These are phyloP conservation scores for Akanthomyces uredinophilus DNA, from an alignment of 2,329 filamentous ascomycete genomes.

Conservation along the genomic window DNA sequence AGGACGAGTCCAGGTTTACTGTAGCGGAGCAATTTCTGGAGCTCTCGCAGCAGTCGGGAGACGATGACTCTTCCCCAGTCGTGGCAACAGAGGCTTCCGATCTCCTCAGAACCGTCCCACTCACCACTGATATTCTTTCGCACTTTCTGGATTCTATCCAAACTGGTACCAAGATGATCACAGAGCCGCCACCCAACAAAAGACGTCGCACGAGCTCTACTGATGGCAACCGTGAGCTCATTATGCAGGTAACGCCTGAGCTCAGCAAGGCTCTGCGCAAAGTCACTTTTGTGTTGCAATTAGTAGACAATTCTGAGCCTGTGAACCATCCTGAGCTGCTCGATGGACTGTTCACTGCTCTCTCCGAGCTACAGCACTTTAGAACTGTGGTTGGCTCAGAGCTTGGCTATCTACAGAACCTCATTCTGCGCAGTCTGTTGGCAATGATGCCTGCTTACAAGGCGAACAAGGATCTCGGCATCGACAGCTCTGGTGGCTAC, in stretches of 20 bases:
- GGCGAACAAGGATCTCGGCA: constrained; percentile 52
- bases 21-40: constrained; percentile 60
- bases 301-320: constrained; percentile 76
- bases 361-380: constrained; percentile 84
- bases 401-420: constrained; percentile 81
- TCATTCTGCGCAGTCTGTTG: constrained; percentile 76
- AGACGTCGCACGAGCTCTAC: constrained; percentile 72
- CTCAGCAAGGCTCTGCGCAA: constrained; percentile 65
- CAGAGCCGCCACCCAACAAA: constrained; percentile 69
- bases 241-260: constrained; percentile 58
- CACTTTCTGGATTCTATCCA: constrained; percentile 71
- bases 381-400: constrained; percentile 77
- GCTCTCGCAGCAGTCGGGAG: constrained; percentile 44
- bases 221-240: constrained; percentile 56
- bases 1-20: constrained; percentile 53
- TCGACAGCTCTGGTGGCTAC: constrained; percentile 75
- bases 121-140: constrained; percentile 67
- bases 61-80: constrained; percentile 30
- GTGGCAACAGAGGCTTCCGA: constrained; percentile 61
- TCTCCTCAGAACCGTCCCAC: constrained; percentile 65
- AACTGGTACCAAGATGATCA: constrained; percentile 65
- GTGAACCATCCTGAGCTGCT: constrained; percentile 72
- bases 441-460: constrained; percentile 79
- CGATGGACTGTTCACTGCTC: constrained; percentile 71
- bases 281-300: constrained; percentile 80